Evolutionary conservation across 805 yeast species (phyloP), one percentile per base, ranked within the genome.

Genomic region (Candida krabiensis): DNA sequence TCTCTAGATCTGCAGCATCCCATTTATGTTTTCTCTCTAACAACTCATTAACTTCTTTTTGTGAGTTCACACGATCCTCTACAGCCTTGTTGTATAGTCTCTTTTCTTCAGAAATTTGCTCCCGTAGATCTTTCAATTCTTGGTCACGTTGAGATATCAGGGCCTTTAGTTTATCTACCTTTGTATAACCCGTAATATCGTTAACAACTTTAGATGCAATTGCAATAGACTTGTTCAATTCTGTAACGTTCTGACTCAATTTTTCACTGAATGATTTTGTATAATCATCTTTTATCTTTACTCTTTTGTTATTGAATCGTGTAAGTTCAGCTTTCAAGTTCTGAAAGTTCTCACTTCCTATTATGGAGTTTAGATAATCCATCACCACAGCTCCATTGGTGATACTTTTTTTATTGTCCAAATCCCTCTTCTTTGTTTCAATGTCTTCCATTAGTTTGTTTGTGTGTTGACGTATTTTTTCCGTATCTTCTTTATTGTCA

Each of bases 121-220:
- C 58, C 40, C 86, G 76, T 4, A 79, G 64, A 1, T 56, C 58
- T 34, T 66, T 66, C 27, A 87, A 58, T 22, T 71, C 67, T 11
- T 45, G 43, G 50, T 91, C 97, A 30, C 67, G 59, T 3, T 52
- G 48, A 7, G 73, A 78, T 21, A 93, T 87, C 2, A 75, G 63
- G 19, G 67, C 58, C 60, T 88, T 83, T 50, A 91, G 63, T 41
- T 71, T 68, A 54, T 86, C 95, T 40, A 93, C 86, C 14, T 81
- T 70, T 0, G 88, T 74, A 60, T 93, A 93, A 0, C 99, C 99
- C 0, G 99, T 91, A 9, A 89, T 81, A 50, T 89, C 96, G 54
- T 93, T 93, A 23, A 91, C 69, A 2, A 90, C 76, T 43, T 77
- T 71, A 0, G 86, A 74, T 0, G 86, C 83, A 0, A 79, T 71